Evolutionary conservation across 1,139 yeast species (phyloP).

Genomic region (Candida labiduridarum): DNA sequence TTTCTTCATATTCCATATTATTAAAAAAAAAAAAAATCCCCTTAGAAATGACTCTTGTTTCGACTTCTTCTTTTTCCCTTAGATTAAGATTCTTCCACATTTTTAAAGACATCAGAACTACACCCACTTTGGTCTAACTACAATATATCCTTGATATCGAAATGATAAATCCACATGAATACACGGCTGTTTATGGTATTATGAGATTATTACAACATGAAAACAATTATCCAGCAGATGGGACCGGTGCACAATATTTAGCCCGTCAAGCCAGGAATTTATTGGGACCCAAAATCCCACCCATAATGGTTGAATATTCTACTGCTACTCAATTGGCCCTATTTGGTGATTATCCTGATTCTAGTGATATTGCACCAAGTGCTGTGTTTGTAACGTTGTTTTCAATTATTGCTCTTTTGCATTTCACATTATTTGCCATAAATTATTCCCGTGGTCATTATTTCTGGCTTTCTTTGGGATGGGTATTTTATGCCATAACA

Average conservation of each 20-base stretch:
- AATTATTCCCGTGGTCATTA: conserved; percentile 64
- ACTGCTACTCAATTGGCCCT: conserved; percentile 48
- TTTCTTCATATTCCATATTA: no score
- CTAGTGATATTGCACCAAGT: conserved; percentile 60
- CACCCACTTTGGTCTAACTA: neutral
- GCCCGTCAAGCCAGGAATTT: conserved; percentile 30
- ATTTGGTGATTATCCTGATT: conserved; percentile 70
- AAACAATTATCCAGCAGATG: conserved; percentile 49
- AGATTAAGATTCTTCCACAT: no score
- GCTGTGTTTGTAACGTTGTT: conserved; percentile 61
- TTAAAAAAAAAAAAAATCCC: no score
- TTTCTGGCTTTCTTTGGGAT: conserved; percentile 59
- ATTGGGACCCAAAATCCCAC: conserved; percentile 36
- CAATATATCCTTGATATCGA: neutral
- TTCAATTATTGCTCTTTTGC: conserved; percentile 48
- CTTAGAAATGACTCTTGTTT: no score
- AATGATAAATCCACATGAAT: conserved; percentile 12
- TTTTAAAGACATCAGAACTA: no score
- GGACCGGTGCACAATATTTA: conserved; percentile 49
- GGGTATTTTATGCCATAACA: conserved; percentile 54
- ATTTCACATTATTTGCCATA: conserved; percentile 50
- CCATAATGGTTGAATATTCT: conserved; percentile 35
- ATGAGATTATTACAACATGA: conserved; percentile 30
- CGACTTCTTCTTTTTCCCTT: no score
- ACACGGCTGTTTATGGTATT: conserved; percentile 34